Evolutionary conservation across 2,329 filamentous ascomycete genomes (phyloP), one percentile per base, ranked within the genome.

Genomic region (Tolypocladium sp.): DNA sequence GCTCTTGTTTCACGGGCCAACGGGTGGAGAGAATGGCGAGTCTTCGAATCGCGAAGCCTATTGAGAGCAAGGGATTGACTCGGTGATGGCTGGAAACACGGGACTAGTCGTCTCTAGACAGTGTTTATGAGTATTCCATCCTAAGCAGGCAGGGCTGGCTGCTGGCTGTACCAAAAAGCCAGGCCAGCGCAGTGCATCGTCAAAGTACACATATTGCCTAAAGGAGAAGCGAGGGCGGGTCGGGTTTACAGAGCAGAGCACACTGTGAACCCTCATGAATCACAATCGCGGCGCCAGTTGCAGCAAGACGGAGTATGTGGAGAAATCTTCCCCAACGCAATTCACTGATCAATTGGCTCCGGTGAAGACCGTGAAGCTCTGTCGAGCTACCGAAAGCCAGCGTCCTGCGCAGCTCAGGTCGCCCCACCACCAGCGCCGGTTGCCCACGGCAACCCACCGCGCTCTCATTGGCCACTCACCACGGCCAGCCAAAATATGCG

Each of bases 391-490:
- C 37, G 53, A 30, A 20, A 7, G 17, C 12, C 22, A 35, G 49
- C 38, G 55, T 44, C 38, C 40, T 57, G 41, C 13, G 8, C 30
- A 22, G 2, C 30, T 15, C 49, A 20, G 20, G 30, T 3, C 0
- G 49, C 30, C 56, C n/a, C 42, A 35, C 38, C 35, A 4, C 35
- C 37, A 40, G 46, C 27, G 40, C 56, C 52, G 58, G 71, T 73
- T 73, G 71, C 68, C 65, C 59, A 41, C 63, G 63, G 67, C 68
- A 72, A 72, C 69, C 65, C 57, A 59, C 54, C 62, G 33, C 57
- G 57, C 58, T 52, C 62, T 71, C 64, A 73, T 73, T 74, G 68
- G 70, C 60, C 61, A 27, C 58, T 17, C 7, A 27, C 59, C 57
- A 57, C 38, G 56, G 53, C 53, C 58, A n/a, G 63, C 68, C 63